Evolutionary conservation across 2,329 filamentous ascomycete genomes (phyloP), one percentile per base, ranked within the genome.

Genomic region (Pestalotiopsis sp.): DNA sequence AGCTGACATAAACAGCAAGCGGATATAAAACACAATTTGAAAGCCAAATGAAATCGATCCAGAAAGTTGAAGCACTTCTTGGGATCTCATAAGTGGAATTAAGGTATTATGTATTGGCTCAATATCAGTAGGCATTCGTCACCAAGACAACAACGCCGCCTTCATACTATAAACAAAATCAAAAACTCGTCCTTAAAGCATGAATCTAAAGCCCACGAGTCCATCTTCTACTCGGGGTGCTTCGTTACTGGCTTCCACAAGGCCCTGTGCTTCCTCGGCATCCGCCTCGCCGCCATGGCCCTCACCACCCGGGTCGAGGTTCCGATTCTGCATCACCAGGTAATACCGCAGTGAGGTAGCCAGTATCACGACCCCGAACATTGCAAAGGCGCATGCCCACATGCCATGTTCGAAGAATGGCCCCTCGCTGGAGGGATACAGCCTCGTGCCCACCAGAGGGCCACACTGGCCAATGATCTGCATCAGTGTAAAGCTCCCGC

Each of bases 381-480:
- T 92, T 69, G 90, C 90, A 11, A 77, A 81, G 0, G 89, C 88
- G 73, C 91, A 93, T 1, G 85, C 81, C 38, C 80, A 80, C 89
- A 92, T 92, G 2, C 91, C 91, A 1, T 74, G 80, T 3, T 87
- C 81, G 75, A 91, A 93, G 76, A 86, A 91, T 1, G 90, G 90
- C 11, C 82, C 86, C 70, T 92, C 87, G 12, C 76, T 71, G 66
- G 85, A 82, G 0, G 91, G 91, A 73, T 92, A 93, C 65, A 93
- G 79, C 59, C 89, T 83, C 6, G 89, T 91, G 17, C 90, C 91
- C n/a, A 92, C 81, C 3, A 93, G 80, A 2, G 93, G 93, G 0
- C 93, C 93, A 71, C 90, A 91, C 80, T 97, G 93, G 1, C 93
- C 95, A 14, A 97, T 86, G 45, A 94, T 75, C 79, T 97, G 95